Evolutionary conservation across 164 flowering plant species (phyloP), one percentile per base, ranked within the genome.

Genomic region (Piper betle): DNA sequence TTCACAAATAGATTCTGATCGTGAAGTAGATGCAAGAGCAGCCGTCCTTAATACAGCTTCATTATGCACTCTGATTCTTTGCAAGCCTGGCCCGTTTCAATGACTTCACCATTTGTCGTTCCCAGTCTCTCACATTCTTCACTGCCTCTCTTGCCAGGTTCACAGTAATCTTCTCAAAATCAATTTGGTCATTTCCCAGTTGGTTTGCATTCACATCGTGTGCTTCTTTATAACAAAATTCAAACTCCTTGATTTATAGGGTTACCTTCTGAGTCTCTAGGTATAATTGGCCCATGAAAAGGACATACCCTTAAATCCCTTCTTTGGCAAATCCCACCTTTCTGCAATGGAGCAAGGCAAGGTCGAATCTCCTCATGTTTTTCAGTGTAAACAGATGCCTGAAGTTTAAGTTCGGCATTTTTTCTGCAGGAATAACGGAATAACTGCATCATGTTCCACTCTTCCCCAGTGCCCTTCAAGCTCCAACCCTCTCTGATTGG

Each of bases 381-480:
- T 77, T 93, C 97, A 64, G 79, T 71, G 68, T 90, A 91, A 39
- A 81, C 19, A 62, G 77, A 77, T 41, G 84, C 73, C 33, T 75
- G 92, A 60, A 87, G 70, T 66, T 80, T 86, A 66, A 88, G 62
- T 68, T 93, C 96, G 0, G 88, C 90, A 67, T 86, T 84, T 75
- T 81, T 86, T 20, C 79, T 81, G n/a, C n/a, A n/a, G n/a, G n/a
- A n/a, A n/a, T 16, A 89, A 84, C 0, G 97, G 96, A 75, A 93
- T 85, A 64, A 82, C 81, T 18, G 94, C 96, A 79, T 90, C 92
- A 57, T 77, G 59, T 64, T 88, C 97, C 25, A 93, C 96, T 76
- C 96, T 78, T 52, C 96, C 97, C 97, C 97, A 88, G 64, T 90
- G 97, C 63, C 84, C 72, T 62, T 84, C 87, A 63, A 90, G 75